Evolutionary conservation across 441 rosid species (phyloP).

Genomic region (Isatis lusitanica): DNA sequence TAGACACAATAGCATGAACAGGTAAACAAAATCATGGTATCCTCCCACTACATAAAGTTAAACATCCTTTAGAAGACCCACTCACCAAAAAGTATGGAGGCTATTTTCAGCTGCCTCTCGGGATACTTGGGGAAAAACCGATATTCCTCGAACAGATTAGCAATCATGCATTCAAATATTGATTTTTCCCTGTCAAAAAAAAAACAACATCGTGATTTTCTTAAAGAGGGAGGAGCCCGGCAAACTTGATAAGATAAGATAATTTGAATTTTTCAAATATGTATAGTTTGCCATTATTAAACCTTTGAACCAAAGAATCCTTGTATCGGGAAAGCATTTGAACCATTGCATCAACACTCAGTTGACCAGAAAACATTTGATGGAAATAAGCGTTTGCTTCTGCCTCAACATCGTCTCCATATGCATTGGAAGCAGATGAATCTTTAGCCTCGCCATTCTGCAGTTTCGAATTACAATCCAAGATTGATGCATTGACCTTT

Average conservation of each 20-base stretch:
- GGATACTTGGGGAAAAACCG: constrained; percentile 96
- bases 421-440: constrained; percentile 68
- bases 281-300: constrained; percentile 4
- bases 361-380: constrained; percentile 86
- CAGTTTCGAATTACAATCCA: constrained; percentile 60
- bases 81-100: constrained; percentile 97
- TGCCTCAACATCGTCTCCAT: constrained; percentile 80
- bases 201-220: neutral
- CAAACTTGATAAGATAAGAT: neutral
- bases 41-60: neutral
- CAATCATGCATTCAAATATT: constrained; percentile 97
- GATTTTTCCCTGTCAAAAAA: constrained; percentile 74
- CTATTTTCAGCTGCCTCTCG: constrained; percentile 91
- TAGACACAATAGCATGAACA: neutral
- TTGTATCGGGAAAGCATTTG: constrained; percentile 95
- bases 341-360: constrained; percentile 90
- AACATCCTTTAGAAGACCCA: constrained; percentile 1
- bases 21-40: neutral
- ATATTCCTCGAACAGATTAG: constrained; percentile 93
- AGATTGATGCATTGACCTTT: constrained; percentile 52
- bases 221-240: neutral
- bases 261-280: constrained; percentile 15
- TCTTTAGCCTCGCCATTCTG: constrained; percentile 80
- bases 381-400: constrained; percentile 98
- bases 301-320: constrained; percentile 87